Evolutionary conservation across 2,329 filamentous ascomycete genomes (phyloP).

Genomic region (Cladophialophora yegresii): DNA sequence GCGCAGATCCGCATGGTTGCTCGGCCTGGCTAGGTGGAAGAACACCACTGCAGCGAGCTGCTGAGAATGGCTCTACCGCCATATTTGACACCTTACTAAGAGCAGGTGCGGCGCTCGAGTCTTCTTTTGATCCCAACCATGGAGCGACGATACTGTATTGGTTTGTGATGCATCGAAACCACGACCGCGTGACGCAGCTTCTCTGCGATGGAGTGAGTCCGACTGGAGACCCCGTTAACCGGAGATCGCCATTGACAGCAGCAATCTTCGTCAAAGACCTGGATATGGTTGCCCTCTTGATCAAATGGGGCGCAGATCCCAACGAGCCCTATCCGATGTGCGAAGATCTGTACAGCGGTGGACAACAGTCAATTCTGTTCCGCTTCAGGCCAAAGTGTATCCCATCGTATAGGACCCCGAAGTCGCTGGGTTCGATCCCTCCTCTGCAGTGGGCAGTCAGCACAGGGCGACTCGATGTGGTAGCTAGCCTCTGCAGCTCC

Average conservation of each 20-base stretch:
- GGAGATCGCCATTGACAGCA: background rate
- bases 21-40: background rate
- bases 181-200: background rate
- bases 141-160: background rate
- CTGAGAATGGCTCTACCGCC: background rate
- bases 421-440: background rate
- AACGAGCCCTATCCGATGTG: background rate
- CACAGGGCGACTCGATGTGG: background rate
- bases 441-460: background rate
- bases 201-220: slow-evolving; percentile 1
- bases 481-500: slow-evolving; percentile 1
- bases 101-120: background rate
- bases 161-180: slow-evolving; percentile 1
- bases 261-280: slow-evolving; percentile 2
- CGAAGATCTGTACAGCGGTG: background rate
- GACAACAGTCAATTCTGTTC: background rate
- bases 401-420: background rate
- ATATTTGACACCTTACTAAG: slow-evolving; percentile 7
- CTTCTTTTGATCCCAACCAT: background rate
- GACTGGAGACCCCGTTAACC: background rate
- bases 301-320: slow-evolving; percentile 5
- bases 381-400: too few species aligned
- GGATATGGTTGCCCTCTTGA: slow-evolving; percentile 5
- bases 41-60: slow-evolving; percentile 3
- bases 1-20: slow-evolving; percentile 3